Evolutionary conservation across 106 monocot species (phyloP).

Genomic region (Phalaenopsis equestris): DNA sequence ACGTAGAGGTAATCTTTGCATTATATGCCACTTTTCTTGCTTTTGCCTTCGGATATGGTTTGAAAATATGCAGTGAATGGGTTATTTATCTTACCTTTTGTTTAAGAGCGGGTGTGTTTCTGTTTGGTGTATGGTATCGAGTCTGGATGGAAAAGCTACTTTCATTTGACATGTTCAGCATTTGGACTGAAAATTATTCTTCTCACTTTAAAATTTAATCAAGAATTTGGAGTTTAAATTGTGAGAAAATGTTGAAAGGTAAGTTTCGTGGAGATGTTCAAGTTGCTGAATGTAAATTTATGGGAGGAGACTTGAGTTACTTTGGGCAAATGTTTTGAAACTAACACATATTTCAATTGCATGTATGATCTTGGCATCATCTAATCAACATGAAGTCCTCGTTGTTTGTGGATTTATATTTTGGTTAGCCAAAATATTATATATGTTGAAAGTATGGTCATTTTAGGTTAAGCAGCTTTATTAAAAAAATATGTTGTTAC

Average conservation of each 20-base stretch:
- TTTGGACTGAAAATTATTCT: neutral
- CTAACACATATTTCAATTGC: neutral
- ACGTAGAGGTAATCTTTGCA: constrained; percentile 49
- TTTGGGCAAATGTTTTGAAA: neutral
- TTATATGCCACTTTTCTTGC: neutral
- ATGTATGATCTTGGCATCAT: neutral
- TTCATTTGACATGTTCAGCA: neutral
- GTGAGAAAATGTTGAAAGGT: neutral
- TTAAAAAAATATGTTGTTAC: neutral
- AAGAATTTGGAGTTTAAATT: neutral
- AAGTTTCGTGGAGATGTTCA: neutral
- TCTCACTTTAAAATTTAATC: neutral
- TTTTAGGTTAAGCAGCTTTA: neutral
- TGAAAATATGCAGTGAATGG: neutral
- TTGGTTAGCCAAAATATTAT: neutral
- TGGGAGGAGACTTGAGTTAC: neutral
- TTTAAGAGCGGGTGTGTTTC: neutral
- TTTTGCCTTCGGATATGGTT: neutral
- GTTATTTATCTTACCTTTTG: neutral
- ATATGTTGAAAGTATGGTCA: neutral
- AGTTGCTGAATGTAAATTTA: neutral
- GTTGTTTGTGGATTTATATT: neutral
- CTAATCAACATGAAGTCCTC: neutral
- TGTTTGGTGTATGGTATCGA: neutral
- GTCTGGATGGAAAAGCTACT: neutral